Evolutionary conservation across 371 early-diverging fungal species (phyloP).

Genomic region (Thermomucor indicae-seudaticae): DNA sequence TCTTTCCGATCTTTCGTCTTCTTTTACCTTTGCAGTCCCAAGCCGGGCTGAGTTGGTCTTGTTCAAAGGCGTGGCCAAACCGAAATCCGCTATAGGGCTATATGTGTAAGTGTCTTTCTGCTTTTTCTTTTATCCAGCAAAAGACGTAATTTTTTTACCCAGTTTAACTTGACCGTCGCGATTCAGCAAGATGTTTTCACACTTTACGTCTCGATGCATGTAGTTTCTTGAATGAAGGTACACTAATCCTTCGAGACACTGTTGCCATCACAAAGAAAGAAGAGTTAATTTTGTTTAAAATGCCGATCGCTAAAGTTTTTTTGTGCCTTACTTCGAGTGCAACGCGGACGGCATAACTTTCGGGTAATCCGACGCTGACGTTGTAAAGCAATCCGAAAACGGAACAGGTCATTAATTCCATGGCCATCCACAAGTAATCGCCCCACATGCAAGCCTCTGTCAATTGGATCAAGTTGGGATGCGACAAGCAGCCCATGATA

Average conservation of each 20-base stretch:
- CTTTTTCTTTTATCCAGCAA: not conserved
- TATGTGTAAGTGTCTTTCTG: slow-evolving; percentile 1
- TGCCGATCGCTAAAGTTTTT: no score
- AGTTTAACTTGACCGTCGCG: slow-evolving; percentile 46
- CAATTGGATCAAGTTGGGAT: slow-evolving; percentile 35
- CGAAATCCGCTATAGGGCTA: slow-evolving; percentile 38
- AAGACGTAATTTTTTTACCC: slow-evolving; percentile 13
- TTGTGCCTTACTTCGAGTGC: slow-evolving; percentile 28
- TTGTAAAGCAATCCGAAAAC: slow-evolving; percentile 42
- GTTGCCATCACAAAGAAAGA: no score
- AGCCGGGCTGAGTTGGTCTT: slow-evolving; percentile 27
- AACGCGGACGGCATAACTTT: slow-evolving; percentile 35
- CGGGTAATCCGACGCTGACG: slow-evolving; percentile 36
- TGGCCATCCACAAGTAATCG: slow-evolving; percentile 49
- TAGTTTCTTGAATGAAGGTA: slow-evolving; percentile 46
- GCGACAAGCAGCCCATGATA: slow-evolving; percentile 43
- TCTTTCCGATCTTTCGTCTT: not conserved
- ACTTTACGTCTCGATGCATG: slow-evolving; percentile 54
- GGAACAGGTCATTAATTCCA: slow-evolving; percentile 50
- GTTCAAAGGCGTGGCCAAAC: slow-evolving; percentile 38
- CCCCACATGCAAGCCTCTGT: slow-evolving; percentile 37
- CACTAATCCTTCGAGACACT: slow-evolving; percentile 41
- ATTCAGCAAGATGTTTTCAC: slow-evolving; percentile 44
- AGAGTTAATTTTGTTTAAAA: no score
- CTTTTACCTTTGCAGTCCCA: slow-evolving; percentile 43